Percentiles rank a stretch among this genome's conserved stretches.
Conservation (phyloP, 148 eudicot genomes). For the Polygonum aviculare region DNA sequence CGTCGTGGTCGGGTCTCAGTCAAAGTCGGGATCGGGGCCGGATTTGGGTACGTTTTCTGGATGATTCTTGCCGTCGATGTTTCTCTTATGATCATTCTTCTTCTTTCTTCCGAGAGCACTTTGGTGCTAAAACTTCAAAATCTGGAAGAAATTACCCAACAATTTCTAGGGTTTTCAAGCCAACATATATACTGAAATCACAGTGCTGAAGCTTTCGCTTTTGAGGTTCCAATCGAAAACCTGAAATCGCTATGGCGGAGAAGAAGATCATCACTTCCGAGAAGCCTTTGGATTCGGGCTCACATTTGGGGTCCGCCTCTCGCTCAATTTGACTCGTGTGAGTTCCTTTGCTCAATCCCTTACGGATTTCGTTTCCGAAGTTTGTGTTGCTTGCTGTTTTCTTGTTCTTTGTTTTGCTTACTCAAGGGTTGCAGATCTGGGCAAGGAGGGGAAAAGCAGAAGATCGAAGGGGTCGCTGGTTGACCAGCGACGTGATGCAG, state of each 20-base stretch:
- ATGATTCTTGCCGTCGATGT: neutral
- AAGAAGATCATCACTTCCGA: constrained; percentile 5
- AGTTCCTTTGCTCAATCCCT: neutral
- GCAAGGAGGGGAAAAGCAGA: no score
- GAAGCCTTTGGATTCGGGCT: neutral
- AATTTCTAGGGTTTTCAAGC: constrained; percentile 1
- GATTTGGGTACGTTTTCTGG: neutral
- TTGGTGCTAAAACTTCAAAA: neutral
- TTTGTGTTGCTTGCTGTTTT: neutral
- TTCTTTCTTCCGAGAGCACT: neutral
- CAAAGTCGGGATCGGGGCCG: no score
- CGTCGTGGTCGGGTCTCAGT: no score
- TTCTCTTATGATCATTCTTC: neutral
- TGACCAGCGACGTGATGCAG: no score
- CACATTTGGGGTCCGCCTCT: neutral
- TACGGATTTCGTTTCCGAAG: neutral
- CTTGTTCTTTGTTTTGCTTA: neutral
- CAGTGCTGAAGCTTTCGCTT: neutral
- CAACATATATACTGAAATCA: neutral
- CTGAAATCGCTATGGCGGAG: constrained; percentile 4
- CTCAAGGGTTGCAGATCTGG: no score
- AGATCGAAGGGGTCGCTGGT: no score
- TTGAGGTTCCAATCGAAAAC: neutral
- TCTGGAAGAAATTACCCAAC: neutral
- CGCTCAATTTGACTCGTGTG: constrained; percentile 11